phyloP scores from a whole-genome alignment of 495 filamentous ascomycete genomes.

The Xylaria venustula region DNA sequence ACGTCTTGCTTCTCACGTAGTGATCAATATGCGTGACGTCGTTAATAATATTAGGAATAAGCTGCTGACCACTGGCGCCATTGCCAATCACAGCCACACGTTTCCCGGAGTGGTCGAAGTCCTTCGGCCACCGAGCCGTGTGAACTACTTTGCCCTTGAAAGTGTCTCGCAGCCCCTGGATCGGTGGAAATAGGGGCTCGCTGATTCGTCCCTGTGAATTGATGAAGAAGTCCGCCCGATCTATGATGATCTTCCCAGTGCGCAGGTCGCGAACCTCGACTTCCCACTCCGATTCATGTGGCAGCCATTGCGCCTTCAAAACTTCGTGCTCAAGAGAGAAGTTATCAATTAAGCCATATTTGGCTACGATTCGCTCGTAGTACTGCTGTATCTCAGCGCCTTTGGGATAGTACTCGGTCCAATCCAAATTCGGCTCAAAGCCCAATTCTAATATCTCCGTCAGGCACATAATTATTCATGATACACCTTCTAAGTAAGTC shows the following conservation, averaged over 20 bases:
- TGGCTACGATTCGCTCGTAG: slow-evolving; percentile 50
- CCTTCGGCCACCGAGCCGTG: slow-evolving; percentile 54
- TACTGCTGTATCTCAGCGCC: slow-evolving; percentile 56
- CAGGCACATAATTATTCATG: neutral
- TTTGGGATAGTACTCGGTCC: slow-evolving; percentile 56
- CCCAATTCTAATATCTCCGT: slow-evolving; percentile 34
- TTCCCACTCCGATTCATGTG: slow-evolving; percentile 49
- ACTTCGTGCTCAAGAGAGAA: slow-evolving; percentile 47
- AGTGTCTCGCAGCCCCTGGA: slow-evolving; percentile 43
- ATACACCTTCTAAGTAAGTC: neutral
- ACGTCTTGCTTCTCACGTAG: slow-evolving; percentile 55
- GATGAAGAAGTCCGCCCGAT: slow-evolving; percentile 51
- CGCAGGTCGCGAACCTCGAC: slow-evolving; percentile 24
- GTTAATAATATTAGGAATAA: slow-evolving; percentile 54
- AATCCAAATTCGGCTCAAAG: slow-evolving; percentile 55
- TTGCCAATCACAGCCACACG: slow-evolving; percentile 59
- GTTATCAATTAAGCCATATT: slow-evolving; percentile 52
- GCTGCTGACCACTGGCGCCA: slow-evolving; percentile 56
- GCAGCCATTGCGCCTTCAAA: slow-evolving; percentile 49
- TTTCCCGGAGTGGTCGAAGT: slow-evolving; percentile 49
- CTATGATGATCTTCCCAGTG: slow-evolving; percentile 32
- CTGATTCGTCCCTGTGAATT: slow-evolving; percentile 55
- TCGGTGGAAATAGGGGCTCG: slow-evolving; percentile 52
- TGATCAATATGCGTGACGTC: slow-evolving; percentile 53
- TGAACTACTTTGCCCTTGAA: slow-evolving; percentile 53